phyloP scores from a whole-genome alignment of 352 stramenopile genomes.

The Elongisporangium senticosum region DNA sequence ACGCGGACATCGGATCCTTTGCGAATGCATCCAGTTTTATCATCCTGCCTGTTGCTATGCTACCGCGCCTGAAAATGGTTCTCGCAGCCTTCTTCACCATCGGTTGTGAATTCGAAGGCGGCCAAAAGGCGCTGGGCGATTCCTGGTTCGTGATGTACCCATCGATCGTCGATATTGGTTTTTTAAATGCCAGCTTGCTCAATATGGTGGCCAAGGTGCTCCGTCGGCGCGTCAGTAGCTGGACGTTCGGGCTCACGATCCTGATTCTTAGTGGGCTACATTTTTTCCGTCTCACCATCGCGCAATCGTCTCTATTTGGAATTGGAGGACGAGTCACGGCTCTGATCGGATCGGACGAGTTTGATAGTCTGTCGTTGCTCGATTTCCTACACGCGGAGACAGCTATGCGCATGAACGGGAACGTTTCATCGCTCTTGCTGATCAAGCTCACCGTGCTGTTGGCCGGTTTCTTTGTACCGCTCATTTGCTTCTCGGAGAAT shows the following conservation, averaged over 20 bases:
- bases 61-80: neutral
- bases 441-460: constrained; percentile 34
- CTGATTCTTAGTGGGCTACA: neutral
- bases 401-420: constrained; percentile 22
- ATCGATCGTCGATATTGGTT: neutral
- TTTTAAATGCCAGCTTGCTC: neutral
- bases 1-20: neutral
- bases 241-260: neutral
- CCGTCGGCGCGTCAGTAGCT: neutral
- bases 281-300: neutral
- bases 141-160: neutral
- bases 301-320: neutral
- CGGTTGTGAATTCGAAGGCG: constrained; percentile 1
- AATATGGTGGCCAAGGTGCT: neutral
- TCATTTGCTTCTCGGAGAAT: constrained; percentile 8
- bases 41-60: neutral
- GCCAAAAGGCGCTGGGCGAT: neutral
- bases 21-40: neutral
- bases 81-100: neutral
- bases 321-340: constrained; percentile 25
- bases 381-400: constrained; percentile 28
- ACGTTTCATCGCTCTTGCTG: constrained; percentile 21
- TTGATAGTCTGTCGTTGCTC: constrained; percentile 19
- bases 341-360: constrained; percentile 18
- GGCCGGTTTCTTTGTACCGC: constrained; percentile 23